Evolutionary conservation across 306 rosid species (phyloP).

Genomic region (Cicer cuneatum): DNA sequence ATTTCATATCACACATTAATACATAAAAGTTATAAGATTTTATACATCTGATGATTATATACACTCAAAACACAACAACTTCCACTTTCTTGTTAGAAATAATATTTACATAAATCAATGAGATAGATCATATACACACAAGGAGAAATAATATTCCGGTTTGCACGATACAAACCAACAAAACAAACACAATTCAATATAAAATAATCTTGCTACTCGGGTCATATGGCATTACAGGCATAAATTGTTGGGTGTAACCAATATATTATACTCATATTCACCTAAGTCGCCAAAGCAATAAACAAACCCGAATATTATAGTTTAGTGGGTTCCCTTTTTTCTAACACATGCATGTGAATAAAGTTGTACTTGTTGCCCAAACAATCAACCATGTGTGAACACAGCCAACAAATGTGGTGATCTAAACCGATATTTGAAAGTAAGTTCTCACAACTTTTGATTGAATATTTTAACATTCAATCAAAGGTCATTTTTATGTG

Average conservation of each 20-base stretch:
- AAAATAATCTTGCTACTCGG: neutral
- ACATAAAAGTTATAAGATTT: no score
- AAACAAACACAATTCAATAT: neutral
- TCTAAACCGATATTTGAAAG: no score
- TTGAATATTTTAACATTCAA: no score
- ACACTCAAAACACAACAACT: no score
- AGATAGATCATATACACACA: no score
- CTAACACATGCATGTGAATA: slow-evolving; percentile 35
- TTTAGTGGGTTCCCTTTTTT: slow-evolving; percentile 8
- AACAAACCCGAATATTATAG: slow-evolving; percentile 14
- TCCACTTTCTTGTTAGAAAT: no score
- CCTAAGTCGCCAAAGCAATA: neutral
- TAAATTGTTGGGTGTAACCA: neutral
- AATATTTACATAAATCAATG: no score
- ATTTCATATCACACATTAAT: no score
- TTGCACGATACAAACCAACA: neutral
- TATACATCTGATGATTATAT: no score
- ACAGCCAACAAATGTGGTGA: neutral
- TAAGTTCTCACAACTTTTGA: no score
- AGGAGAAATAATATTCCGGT: no score
- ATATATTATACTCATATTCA: neutral
- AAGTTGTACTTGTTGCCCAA: slow-evolving; percentile 27
- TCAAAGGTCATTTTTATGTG: no score
- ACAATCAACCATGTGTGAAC: neutral
- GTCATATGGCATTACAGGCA: neutral